Percentiles rank a stretch among this genome's conserved stretches.
Conservation (phyloP, 2,329 filamentous ascomycete species). For the Simplicillium aogashimaense region DNA sequence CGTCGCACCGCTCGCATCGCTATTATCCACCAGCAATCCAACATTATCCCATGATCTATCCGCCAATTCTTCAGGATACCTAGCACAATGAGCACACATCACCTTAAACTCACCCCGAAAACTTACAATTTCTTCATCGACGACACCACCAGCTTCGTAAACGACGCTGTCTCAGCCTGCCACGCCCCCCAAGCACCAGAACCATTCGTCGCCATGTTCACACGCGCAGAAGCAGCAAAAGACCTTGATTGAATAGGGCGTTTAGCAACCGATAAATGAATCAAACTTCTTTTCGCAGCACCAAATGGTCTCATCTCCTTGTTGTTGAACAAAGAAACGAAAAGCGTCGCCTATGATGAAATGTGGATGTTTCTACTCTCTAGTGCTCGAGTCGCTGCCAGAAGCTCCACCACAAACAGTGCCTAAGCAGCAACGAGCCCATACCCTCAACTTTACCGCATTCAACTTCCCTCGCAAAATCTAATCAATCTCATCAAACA, state of each 20-base stretch:
- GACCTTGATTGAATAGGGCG: too few species aligned
- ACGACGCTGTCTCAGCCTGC: slow-evolving; percentile 27
- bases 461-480: background rate
- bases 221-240: background rate
- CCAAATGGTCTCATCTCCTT: too few species aligned
- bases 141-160: slow-evolving; percentile 55
- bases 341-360: background rate
- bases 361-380: background rate
- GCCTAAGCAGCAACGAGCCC: too few species aligned
- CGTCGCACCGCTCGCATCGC: slow-evolving; percentile 18
- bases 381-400: too few species aligned
- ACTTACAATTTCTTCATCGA: slow-evolving; percentile 73
- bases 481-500: slow-evolving; percentile 7
- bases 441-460: too few species aligned
- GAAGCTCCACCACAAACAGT: slow-evolving; percentile 2
- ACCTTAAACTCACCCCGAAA: background rate
- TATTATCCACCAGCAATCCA: slow-evolving; percentile 57
- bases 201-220: slow-evolving; percentile 16
- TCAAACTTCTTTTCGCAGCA: too few species aligned
- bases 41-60: slow-evolving; percentile 95
- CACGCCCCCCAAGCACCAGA: slow-evolving; percentile 27
- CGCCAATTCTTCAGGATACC: slow-evolving; percentile 82
- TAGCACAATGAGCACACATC: slow-evolving; percentile 21
- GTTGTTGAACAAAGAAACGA: too few species aligned
- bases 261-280: too few species aligned